Base-by-base conservation (phyloP, 352 stramenopile genomes). In the Phytophthora rubi region DNA sequence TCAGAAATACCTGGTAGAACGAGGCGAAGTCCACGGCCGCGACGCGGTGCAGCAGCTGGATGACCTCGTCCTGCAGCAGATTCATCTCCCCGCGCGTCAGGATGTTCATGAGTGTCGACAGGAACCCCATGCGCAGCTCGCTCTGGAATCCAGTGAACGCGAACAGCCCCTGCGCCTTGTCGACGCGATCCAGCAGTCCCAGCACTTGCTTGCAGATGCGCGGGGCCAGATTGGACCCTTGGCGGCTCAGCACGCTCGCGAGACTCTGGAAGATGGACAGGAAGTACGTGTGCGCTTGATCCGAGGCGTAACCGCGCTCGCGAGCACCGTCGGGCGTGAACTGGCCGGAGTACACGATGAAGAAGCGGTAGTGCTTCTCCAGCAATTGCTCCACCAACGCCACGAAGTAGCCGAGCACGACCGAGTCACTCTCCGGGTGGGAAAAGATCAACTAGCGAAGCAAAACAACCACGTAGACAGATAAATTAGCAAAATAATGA, bases 341-440 rank as follows among this genome's bases (percentile, higher is more conserved):
- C 3, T 75, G 63, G n/a, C 73, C 69, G 1, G 70, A 76, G 26
- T 80, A 79, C 2, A 78, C 71, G 26, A 95, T 86, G 62, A 95
- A 95, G 59, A 91, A 93, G 26, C 87, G 82, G 66, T 89, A 95
- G 42, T 93, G 87, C 59, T 93, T 93, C 64, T 92, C 84, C 9
- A 95, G 62, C 23, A 95, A 66, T 59, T 92, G 84, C 66, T 93
- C 85, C 2, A 93, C 66, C 13, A 95, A 69, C 12, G 81, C 75
- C 33, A 95, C 77, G 48, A 89, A 95, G 68, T 90, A 93, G 35
- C 80, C 71, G 7, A 93, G 56, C 26, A 90, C 86, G 37, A 92
- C 70, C 0, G 82, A 82, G 59, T 93, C 84, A 42, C 83, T 93
- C 67, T 93, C 82, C 0, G 81, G 70, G 39, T 92, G 85, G 1